Conservation (phyloP, 2,329 filamentous ascomycete genomes). For the Trichophyton verrucosum region DNA sequence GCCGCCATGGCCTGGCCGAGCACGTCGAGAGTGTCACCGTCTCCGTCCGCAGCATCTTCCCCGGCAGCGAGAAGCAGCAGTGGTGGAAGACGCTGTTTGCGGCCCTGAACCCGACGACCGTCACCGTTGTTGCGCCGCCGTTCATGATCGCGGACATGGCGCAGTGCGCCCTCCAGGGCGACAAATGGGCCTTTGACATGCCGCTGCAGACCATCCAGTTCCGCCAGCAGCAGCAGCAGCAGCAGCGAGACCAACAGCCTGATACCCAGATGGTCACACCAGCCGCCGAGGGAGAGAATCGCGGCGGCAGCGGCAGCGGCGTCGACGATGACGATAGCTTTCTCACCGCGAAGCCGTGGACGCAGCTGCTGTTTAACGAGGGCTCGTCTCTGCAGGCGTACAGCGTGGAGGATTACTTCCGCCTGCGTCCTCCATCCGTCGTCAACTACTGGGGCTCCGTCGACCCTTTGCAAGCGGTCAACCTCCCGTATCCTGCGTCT, state of each 20-base stretch:
- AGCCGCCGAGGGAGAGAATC: too few species aligned
- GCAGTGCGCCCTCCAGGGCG: conserved; percentile 45
- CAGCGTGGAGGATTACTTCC: conserved; percentile 58
- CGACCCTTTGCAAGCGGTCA: conserved; percentile 10
- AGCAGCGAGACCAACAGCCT: neutral
- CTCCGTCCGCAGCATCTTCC: conserved; percentile 30
- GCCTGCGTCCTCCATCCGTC: conserved; percentile 51
- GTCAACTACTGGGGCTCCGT: conserved; percentile 36
- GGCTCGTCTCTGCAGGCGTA: conserved; percentile 62
- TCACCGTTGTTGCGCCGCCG: conserved; percentile 51
- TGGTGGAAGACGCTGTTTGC: conserved; percentile 48
- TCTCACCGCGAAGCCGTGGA: conserved; percentile 53
- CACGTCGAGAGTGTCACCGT: conserved; percentile 40
- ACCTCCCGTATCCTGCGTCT: conserved; percentile 28
- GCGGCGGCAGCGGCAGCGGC: neutral
- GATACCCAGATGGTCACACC: conserved; percentile 1
- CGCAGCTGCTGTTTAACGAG: conserved; percentile 56
- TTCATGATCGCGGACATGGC: conserved; percentile 50
- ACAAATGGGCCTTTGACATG: conserved; percentile 53
- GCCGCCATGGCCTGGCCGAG: conserved; percentile 19
- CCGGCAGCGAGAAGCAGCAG: conserved; percentile 25
- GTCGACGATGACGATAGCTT: conserved; percentile 26
- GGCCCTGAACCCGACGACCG: conserved; percentile 40
- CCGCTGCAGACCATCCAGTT: conserved; percentile 49
- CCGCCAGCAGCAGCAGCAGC: neutral